phyloP scores from a whole-genome alignment of 768 basidiomycete species.

The Suillus spraguei region DNA sequence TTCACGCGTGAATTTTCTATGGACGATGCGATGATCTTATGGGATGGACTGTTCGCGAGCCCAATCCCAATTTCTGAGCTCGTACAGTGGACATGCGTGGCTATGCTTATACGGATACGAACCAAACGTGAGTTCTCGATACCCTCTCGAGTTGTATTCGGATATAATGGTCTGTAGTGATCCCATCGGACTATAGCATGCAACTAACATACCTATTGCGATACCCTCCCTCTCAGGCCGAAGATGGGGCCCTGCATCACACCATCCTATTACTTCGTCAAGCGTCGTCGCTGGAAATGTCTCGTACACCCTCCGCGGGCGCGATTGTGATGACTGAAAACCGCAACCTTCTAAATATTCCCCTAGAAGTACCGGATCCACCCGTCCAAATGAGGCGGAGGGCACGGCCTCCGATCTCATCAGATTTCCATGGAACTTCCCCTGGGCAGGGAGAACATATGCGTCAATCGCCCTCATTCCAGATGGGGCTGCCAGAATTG shows the following conservation, averaged over 20 bases:
- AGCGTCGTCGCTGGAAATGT: constrained; percentile 75
- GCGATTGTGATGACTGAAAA: constrained; percentile 84
- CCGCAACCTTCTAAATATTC: constrained; percentile 71
- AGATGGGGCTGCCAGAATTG: constrained; percentile 67
- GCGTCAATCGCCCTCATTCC: constrained; percentile 44
- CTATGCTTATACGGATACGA: constrained; percentile 93
- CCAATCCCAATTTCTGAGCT: constrained; percentile 73
- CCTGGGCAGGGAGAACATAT: constrained; percentile 28
- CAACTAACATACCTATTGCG: constrained; percentile 85
- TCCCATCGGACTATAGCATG: constrained; percentile 82
- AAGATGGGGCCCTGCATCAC: constrained; percentile 51
- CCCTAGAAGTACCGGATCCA: constrained; percentile 61
- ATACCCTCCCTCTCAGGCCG: constrained; percentile 60
- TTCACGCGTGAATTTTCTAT: constrained; percentile 93
- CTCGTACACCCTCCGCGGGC: constrained; percentile 74
- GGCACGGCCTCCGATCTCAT: constrained; percentile 27
- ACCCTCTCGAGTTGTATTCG: constrained; percentile 4
- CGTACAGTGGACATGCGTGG: constrained; percentile 86
- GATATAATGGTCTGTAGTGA: constrained; percentile 52
- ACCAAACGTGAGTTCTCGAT: constrained; percentile 69
- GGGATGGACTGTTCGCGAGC: constrained; percentile 94
- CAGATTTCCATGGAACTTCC: constrained; percentile 24
- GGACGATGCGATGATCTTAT: constrained; percentile 80
- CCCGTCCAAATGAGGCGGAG: constrained; percentile 41
- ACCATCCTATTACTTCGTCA: constrained; percentile 78